Base-by-base conservation (phyloP, 140 eudicot genomes). In the Bidens hawaiensis region DNA sequence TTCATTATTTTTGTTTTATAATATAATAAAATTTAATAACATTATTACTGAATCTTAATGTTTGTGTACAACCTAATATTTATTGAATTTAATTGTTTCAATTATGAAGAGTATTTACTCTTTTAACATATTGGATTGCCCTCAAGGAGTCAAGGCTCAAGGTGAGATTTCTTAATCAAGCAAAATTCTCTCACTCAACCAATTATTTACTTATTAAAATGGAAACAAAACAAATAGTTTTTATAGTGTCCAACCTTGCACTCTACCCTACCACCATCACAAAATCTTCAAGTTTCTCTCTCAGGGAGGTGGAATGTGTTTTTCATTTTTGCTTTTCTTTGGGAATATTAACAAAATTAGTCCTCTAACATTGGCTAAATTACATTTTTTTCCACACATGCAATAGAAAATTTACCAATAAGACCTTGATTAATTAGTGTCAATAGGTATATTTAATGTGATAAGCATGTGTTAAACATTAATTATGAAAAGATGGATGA, bases 211-310 rank as follows among this genome's bases (percentile, higher is more conserved):
- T 16, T 40, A 30, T n/a, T n/a, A n/a, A n/a, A n/a, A 59, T 22
- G 5, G 28, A 12, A 59, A 47, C 51, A 60, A 46, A 62, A 41
- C 76, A 69, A 69, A 62, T 19, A 71, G 25, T 42, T 69, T 41
- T n/a, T 41, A 40, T 40, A 62, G 23, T 71, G 58, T 71, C 76
- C 71, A 46, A 42, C 40, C 77, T 72, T 72, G 65, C 71, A 72
- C 77, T 72, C 77, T 72, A 72, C 77, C 77, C 77, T 72, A 72
- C 60, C 77, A 63, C 66, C 66, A 26, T 63, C 71, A 63, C 60
- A 27, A 53, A 33, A 63, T 72, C 77, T 53, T 64, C 38, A 46
- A 59, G 68, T 59, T 30, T 69, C 68, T 59, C 50, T 69, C 9
- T 69, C 68, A 47, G n/a, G 43, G 36, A 71, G 56, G 64, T 50